Evolutionary conservation across 352 stramenopile species (phyloP).

Genomic region (Phytopythium cucurbitacearum): DNA sequence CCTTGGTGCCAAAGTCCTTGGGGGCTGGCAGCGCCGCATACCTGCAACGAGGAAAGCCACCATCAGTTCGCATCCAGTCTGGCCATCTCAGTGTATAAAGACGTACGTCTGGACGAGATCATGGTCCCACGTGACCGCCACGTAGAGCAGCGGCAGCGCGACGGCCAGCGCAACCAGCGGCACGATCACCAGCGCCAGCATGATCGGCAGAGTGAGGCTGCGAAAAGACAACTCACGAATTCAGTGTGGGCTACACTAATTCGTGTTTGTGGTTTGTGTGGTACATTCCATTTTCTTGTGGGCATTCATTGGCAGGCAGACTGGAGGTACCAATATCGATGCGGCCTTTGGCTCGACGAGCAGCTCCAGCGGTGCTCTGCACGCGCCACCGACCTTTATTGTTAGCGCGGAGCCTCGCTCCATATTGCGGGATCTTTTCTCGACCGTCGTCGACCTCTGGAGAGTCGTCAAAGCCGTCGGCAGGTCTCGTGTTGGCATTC

Average conservation of each 20-base stretch:
- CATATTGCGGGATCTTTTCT: too few relatives aligned
- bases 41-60: constrained; percentile 12
- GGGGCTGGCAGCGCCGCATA: constrained; percentile 60
- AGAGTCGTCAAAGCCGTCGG: too few relatives aligned
- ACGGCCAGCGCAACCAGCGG: constrained; percentile 51
- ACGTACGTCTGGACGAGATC: constrained; percentile 55
- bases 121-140: constrained; percentile 77
- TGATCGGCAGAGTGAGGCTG: constrained; percentile 12
- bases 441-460: too few relatives aligned
- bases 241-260: neutral
- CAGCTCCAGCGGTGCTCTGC: too few relatives aligned
- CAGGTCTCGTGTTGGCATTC: constrained; percentile 29
- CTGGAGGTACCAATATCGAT: too few relatives aligned
- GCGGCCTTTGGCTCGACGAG: too few relatives aligned
- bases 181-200: constrained; percentile 31
- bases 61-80: neutral
- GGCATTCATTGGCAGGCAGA: too few relatives aligned
- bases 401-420: too few relatives aligned
- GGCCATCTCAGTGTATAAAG: neutral
- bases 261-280: too few relatives aligned
- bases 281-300: too few relatives aligned
- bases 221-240: neutral
- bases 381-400: too few relatives aligned
- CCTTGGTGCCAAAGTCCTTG: constrained; percentile 66
- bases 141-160: constrained; percentile 54